Conservation (phyloP, 2,329 filamentous ascomycete species). For the Aspergillus sergii region DNA sequence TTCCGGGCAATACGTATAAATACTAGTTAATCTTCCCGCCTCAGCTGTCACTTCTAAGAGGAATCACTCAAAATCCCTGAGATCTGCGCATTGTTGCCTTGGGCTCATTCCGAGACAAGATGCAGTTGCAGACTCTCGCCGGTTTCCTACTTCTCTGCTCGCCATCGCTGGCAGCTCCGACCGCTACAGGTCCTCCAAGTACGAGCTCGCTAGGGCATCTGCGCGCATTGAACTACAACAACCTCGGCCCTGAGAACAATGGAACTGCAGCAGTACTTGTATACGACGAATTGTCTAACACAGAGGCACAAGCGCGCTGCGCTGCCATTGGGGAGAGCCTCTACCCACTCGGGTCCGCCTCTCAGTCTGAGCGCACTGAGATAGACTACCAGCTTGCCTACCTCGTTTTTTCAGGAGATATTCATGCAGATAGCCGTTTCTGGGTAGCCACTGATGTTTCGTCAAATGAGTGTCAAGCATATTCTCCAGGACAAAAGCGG, state of each 20-base stretch:
- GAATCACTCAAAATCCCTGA: neutral
- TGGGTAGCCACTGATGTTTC: slow-evolving; percentile 19
- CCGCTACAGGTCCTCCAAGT: slow-evolving; percentile 7
- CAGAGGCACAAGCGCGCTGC: slow-evolving; percentile 19
- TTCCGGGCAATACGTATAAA: neutral
- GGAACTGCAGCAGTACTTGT: slow-evolving; percentile 27
- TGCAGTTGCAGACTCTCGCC: slow-evolving; percentile 16
- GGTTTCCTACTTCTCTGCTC: slow-evolving; percentile 15
- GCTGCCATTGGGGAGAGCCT: slow-evolving; percentile 27
- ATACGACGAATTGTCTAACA: slow-evolving; percentile 15
- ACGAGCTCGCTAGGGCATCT: slow-evolving; percentile 22
- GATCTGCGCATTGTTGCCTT: neutral
- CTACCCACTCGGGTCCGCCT: slow-evolving; percentile 14
- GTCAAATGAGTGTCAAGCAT: slow-evolving; percentile 18
- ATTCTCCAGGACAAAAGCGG: slow-evolving; percentile 17
- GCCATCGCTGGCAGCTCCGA: slow-evolving; percentile 16
- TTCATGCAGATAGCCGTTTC: slow-evolving; percentile 15
- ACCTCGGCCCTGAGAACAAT: slow-evolving; percentile 27
- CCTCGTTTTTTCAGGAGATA: slow-evolving; percentile 19
- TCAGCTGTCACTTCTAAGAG: neutral
- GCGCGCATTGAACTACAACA: slow-evolving; percentile 29
- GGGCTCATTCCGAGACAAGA: slow-evolving; percentile 8
- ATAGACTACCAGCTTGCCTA: slow-evolving; percentile 29
- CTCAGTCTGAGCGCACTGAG: slow-evolving; percentile 19
- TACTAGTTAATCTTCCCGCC: neutral